Conservation (phyloP, 805 yeast genomes). For the Saturnispora hagleri region DNA sequence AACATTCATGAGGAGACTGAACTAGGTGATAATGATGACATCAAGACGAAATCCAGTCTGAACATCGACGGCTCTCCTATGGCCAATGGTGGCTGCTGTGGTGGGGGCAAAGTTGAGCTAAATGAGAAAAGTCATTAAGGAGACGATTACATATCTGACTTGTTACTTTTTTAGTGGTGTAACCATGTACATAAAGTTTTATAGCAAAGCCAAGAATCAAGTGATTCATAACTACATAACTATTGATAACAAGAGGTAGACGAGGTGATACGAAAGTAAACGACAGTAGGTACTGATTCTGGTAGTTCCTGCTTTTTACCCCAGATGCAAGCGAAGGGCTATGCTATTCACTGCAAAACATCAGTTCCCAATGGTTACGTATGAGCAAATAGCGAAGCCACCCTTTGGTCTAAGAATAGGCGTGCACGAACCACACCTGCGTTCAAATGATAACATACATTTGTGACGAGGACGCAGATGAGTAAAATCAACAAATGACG, state of each 20-base stretch:
- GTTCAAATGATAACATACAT: not conserved
- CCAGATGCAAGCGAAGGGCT: not conserved
- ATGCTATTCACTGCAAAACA: not conserved
- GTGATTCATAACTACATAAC: too few relatives aligned
- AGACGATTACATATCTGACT: not conserved
- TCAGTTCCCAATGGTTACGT: not conserved
- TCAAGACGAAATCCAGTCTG: slow-evolving; percentile 40
- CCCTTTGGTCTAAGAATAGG: not conserved
- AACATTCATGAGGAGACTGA: slow-evolving; percentile 78
- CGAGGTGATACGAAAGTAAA: too few relatives aligned
- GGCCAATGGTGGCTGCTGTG: slow-evolving; percentile 41
- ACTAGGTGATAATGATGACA: slow-evolving; percentile 80
- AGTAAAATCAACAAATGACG: not conserved
- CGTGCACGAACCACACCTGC: not conserved
- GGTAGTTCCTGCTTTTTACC: too few relatives aligned
- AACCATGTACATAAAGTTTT: not conserved
- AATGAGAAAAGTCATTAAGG: slow-evolving; percentile 11
- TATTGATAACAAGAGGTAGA: too few relatives aligned
- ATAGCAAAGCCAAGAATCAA: not conserved
- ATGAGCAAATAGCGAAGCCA: not conserved
- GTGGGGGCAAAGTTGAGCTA: slow-evolving; percentile 39
- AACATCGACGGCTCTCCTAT: slow-evolving; percentile 17
- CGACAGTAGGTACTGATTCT: too few relatives aligned
- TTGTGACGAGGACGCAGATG: not conserved
- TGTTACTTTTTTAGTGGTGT: too few relatives aligned